phyloP scores from a whole-genome alignment of 2,329 filamentous ascomycete species.

The Fusarium transvaalense region DNA sequence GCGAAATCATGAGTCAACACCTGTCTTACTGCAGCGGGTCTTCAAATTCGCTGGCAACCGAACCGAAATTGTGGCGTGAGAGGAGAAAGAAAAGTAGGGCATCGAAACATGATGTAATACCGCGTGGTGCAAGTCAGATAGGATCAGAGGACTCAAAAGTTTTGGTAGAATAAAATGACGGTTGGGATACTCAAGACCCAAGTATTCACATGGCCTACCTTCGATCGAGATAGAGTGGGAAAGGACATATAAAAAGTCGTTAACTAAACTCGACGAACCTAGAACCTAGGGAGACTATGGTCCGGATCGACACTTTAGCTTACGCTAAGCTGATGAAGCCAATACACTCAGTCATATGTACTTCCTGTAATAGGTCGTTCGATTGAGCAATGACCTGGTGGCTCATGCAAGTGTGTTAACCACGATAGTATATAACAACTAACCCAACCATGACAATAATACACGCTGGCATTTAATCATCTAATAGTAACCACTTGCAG shows the following conservation, averaged over 20 bases:
- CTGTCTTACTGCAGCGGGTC: neutral
- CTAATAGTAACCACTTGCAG: neutral
- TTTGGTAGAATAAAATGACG: neutral
- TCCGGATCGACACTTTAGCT: neutral
- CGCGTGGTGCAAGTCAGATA: neutral
- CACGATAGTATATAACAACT: neutral
- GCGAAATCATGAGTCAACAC: conserved; percentile 20
- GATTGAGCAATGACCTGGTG: neutral
- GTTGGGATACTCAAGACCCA: neutral
- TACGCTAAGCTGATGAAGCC: neutral
- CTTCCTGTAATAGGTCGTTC: neutral
- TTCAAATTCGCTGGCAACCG: conserved; percentile 2
- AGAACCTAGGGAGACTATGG: neutral
- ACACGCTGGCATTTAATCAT: neutral
- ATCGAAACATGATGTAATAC: conserved; percentile 14
- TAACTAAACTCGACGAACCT: neutral
- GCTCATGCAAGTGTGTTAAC: neutral
- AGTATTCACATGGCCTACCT: neutral
- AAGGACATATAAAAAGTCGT: neutral
- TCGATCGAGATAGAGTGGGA: neutral
- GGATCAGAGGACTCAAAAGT: neutral
- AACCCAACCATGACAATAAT: neutral
- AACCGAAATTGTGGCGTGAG: conserved; percentile 16
- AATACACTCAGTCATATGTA: neutral
- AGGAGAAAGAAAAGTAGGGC: neutral